Evolutionary conservation across 2,329 filamentous ascomycete genomes (phyloP), one percentile per base, ranked within the genome.

Genomic region (Fusarium sp.): DNA sequence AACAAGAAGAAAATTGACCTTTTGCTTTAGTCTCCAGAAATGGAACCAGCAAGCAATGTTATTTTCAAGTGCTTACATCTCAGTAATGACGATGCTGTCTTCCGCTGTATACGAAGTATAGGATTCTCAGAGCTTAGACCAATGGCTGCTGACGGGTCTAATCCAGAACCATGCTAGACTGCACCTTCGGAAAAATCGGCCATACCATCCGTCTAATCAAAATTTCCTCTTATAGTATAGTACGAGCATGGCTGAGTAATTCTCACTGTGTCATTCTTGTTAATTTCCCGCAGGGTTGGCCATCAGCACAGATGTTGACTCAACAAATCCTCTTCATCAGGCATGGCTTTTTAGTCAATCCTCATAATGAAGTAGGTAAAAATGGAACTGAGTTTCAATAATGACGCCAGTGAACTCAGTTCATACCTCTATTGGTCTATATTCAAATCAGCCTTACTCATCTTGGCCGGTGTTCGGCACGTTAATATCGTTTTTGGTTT

Each of bases 221-320:
- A 1, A 43, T 43, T 50, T 21, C 48, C 25, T 4, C 17, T 42
- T 21, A 10, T 15, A 35, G 48, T 27, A 42, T 43, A 25, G 33
- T 35, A 10, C 33, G 5, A 35, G 4, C 15, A 14, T n/a, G 15
- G 33, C 15, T 35, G 33, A 9, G 33, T 35, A 35, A 35, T 17
- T 35, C 25, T 31, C 11, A 17, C 18, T 42, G 47, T 11, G 7
- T 11, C 6, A n/a, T 4, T 31, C 29, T 9, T 25, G 25, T 31
- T 31, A 31, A 31, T 31, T 31, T 31, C 29, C 29, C 25, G 4
- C 4, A 6, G 11, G 29, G 29, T 11, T 31, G 29, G 11, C 7
- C 13, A 11, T 31, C 8, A 31, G 29, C 29, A 14, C 13, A 31
- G 11, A 31, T 31, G 48, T 51, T 51, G 48, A 51, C 48, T 51